A percentile compares a stretch with the other conserved stretches of the same genome.
These are phyloP conservation scores for Neckera pumila DNA, from an alignment of 225 moss, liverwort and hornwort species.

Conservation along the genomic window DNA sequence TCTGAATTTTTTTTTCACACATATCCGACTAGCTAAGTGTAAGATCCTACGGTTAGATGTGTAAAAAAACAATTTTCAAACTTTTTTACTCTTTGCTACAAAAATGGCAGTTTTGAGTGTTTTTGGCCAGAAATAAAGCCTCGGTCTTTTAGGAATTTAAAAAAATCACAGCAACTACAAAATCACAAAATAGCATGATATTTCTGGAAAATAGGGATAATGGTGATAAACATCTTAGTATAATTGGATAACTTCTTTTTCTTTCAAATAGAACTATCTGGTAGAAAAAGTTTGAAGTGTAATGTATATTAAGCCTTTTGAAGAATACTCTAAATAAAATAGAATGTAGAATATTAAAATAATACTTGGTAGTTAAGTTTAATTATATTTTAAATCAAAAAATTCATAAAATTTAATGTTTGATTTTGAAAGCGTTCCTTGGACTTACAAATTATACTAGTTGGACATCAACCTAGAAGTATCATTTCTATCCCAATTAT, in stretches of 20 bases:
- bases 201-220: accelerated
- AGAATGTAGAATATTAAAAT: background rate
- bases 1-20: too few relatives aligned
- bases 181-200: background rate
- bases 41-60: too few relatives aligned
- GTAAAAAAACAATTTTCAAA: too few relatives aligned
- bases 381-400: background rate
- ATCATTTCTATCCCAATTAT: background rate
- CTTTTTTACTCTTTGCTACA: too few relatives aligned
- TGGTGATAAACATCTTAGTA: background rate
- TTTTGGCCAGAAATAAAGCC: too few relatives aligned
- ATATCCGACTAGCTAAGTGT: too few relatives aligned
- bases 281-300: background rate
- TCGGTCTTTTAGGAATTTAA: too few relatives aligned
- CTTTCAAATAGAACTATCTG: background rate
- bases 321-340: background rate
- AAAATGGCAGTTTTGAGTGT: too few relatives aligned
- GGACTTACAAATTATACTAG: background rate
- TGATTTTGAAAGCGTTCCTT: background rate
- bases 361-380: background rate
- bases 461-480: background rate
- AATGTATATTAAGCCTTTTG: background rate
- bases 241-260: background rate
- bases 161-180: background rate
- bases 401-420: background rate